Conservation (phyloP, 1,284 basidiomycete species). For the Anthracocystis setariae region DNA sequence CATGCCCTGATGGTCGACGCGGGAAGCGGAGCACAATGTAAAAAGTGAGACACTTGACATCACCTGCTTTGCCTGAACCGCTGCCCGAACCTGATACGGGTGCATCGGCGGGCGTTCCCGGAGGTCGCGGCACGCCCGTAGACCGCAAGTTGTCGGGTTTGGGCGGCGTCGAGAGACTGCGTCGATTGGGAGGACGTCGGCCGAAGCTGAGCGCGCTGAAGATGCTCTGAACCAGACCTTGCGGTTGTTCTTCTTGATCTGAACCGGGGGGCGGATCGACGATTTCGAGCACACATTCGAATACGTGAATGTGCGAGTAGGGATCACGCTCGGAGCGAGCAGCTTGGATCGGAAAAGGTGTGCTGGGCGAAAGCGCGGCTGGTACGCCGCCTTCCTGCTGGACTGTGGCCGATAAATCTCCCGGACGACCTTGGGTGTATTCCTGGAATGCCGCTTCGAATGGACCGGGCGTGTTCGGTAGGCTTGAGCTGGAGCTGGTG, state of each 20-base stretch:
- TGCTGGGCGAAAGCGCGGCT: slow-evolving; percentile 42
- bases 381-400: slow-evolving; percentile 10
- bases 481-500: slow-evolving; percentile 34
- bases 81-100: slow-evolving; percentile 37
- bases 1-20: slow-evolving; percentile 25
- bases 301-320: slow-evolving; percentile 60
- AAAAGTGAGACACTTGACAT: slow-evolving; percentile 55
- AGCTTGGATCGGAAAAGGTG: slow-evolving; percentile 43
- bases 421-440: slow-evolving; percentile 17
- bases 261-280: slow-evolving; percentile 34
- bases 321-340: slow-evolving; percentile 46
- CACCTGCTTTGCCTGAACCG: slow-evolving; percentile 46
- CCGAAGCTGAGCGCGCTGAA: slow-evolving; percentile 59
- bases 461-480: slow-evolving; percentile 37
- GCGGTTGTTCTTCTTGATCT: slow-evolving; percentile 25
- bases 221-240: slow-evolving; percentile 59
- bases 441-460: slow-evolving; percentile 40
- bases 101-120: slow-evolving; percentile 43
- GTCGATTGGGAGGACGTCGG: slow-evolving; percentile 45
- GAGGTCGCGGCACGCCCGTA: slow-evolving; percentile 34
- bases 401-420: slow-evolving; percentile 11
- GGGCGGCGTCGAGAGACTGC: slow-evolving; percentile 46
- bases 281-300: slow-evolving; percentile 62
- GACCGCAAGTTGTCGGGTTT: slow-evolving; percentile 33
- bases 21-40: slow-evolving; percentile 59